Evolutionary conservation across 2,329 filamentous ascomycete species (phyloP).

Genomic region (Rhynchosporium graminicola): DNA sequence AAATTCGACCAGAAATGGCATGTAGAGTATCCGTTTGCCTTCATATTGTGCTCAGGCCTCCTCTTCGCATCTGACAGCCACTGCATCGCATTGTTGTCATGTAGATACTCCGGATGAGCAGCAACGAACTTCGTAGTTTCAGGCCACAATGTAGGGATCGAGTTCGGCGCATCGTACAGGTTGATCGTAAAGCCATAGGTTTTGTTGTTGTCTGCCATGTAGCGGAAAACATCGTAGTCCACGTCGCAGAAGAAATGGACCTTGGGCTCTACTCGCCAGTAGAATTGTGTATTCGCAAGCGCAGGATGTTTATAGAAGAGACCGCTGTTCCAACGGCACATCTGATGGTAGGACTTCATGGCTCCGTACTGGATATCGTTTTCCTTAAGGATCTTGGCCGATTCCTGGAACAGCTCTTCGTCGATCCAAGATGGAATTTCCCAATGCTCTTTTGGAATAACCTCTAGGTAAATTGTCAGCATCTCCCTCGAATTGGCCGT

Average conservation of each 20-base stretch:
- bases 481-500: neutral
- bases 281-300: constrained; percentile 79
- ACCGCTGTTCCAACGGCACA: constrained; percentile 99
- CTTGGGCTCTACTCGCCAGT: constrained; percentile 98
- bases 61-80: constrained; percentile 81
- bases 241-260: constrained; percentile 99
- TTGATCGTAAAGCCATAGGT: constrained; percentile 99
- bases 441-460: constrained; percentile 96
- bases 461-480: constrained; percentile 54
- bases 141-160: constrained; percentile 89
- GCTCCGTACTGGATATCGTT: constrained; percentile 88
- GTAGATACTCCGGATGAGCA: constrained; percentile 77
- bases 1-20: constrained; percentile 99
- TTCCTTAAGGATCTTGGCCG: constrained; percentile 77
- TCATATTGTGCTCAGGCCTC: constrained; percentile 75
- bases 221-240: constrained; percentile 97
- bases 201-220: constrained; percentile 98
- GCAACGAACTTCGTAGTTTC: constrained; percentile 89
- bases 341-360: constrained; percentile 92
- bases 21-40: constrained; percentile 91
- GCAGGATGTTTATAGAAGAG: constrained; percentile 97
- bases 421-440: constrained; percentile 90
- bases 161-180: constrained; percentile 87
- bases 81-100: constrained; percentile 79
- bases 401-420: constrained; percentile 80